These are phyloP conservation scores for Nicotiana rustica DNA, from an alignment of 305 asterid genomes.

Conservation along the genomic window DNA sequence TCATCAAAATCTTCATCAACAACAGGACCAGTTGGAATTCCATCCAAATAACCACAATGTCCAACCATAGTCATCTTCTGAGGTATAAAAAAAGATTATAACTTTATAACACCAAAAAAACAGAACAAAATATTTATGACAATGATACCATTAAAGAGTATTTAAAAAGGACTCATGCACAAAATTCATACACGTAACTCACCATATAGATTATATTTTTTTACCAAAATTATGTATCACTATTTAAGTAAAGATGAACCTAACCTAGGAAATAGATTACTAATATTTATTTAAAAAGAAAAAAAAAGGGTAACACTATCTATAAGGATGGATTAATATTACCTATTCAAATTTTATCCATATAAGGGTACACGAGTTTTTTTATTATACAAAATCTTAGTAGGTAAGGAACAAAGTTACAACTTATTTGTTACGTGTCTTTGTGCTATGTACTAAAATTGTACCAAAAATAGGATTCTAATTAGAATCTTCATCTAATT, in stretches of 20 bases:
- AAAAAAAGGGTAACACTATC: constrained; percentile 29
- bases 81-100: constrained; percentile 29
- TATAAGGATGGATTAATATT: constrained; percentile 26
- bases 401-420: constrained; percentile 40
- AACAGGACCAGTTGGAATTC: constrained; percentile 45
- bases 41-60: constrained; percentile 46
- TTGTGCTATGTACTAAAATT: constrained; percentile 23
- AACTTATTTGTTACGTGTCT: constrained; percentile 29
- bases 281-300: constrained; percentile 1
- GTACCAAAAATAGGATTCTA: constrained; percentile 42
- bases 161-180: neutral
- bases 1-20: constrained; percentile 50
- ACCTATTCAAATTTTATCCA: constrained; percentile 34
- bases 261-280: neutral
- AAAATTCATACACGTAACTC: constrained; percentile 15
- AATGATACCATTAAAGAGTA: constrained; percentile 3
- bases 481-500: constrained; percentile 31
- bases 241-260: constrained; percentile 24
- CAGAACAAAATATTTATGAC: constrained; percentile 4
- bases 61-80: constrained; percentile 65
- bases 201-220: constrained; percentile 26
- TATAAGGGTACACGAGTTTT: constrained; percentile 21
- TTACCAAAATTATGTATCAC: constrained; percentile 20
- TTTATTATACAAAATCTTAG: neutral
- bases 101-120: constrained; percentile 28